Percentiles rank a stretch among this genome's conserved stretches.
These are phyloP conservation scores for Beta vulgaris DNA, from an alignment of 148 eudicot genomes.

Conservation along the genomic window DNA sequence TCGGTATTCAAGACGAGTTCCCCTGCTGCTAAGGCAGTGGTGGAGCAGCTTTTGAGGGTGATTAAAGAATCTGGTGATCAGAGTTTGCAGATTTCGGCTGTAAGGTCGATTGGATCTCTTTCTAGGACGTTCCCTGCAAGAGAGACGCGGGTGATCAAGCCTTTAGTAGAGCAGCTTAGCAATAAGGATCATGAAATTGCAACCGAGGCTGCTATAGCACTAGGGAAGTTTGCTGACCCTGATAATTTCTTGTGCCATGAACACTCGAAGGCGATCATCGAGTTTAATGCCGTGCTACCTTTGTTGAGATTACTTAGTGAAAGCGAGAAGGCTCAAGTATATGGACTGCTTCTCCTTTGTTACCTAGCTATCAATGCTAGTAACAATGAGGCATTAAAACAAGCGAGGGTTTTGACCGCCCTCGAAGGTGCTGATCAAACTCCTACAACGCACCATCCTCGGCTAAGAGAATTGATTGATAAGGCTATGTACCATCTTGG, in stretches of 20 bases:
- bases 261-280: slow-evolving; percentile 66
- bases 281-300: slow-evolving; percentile 54
- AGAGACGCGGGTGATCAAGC: slow-evolving; percentile 58
- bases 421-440: slow-evolving; percentile 53
- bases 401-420: slow-evolving; percentile 49
- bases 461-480: slow-evolving; percentile 44
- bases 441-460: slow-evolving; percentile 31
- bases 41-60: slow-evolving; percentile 59
- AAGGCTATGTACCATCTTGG: slow-evolving; percentile 53
- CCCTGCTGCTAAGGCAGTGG: slow-evolving; percentile 73
- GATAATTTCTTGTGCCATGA: slow-evolving; percentile 59
- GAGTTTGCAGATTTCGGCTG: slow-evolving; percentile 40
- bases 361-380: slow-evolving; percentile 65
- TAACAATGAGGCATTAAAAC: slow-evolving; percentile 47
- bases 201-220: slow-evolving; percentile 54
- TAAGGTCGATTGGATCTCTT: slow-evolving; percentile 65
- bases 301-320: slow-evolving; percentile 59
- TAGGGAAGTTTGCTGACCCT: slow-evolving; percentile 63
- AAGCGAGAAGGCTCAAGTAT: slow-evolving; percentile 37
- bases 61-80: slow-evolving; percentile 38
- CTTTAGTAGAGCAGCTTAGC: slow-evolving; percentile 57
- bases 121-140: slow-evolving; percentile 73
- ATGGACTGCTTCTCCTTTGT: slow-evolving; percentile 52
- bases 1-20: slow-evolving; percentile 80
- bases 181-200: slow-evolving; percentile 46